Evolutionary conservation across 148 eudicot genomes (phyloP).

Genomic region (Heliamphora exappendiculata): DNA sequence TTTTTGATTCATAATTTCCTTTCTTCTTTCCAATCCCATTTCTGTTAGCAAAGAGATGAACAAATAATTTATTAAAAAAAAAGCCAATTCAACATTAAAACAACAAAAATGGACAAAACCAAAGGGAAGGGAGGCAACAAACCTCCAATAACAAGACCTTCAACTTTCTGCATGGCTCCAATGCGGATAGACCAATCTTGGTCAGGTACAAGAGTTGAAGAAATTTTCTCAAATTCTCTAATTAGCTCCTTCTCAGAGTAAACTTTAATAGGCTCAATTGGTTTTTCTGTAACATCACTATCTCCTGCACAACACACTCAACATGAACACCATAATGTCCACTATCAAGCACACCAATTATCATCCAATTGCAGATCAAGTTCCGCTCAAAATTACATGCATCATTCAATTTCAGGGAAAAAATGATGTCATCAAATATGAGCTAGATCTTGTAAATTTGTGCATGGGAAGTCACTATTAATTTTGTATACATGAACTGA

Average conservation of each 20-base stretch:
- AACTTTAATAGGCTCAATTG: conserved; percentile 78
- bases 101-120: not conserved
- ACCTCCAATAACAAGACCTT: conserved; percentile 96
- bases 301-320: conserved; percentile 49
- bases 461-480: no score
- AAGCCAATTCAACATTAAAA: not conserved
- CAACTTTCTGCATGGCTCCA: conserved; percentile 90
- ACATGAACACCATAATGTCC: not conserved
- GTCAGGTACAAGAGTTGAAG: conserved; percentile 75
- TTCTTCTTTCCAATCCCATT: not conserved
- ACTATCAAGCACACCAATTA: not conserved
- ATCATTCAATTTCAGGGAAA: not conserved
- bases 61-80: not conserved
- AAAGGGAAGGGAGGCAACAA: not conserved
- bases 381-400: not conserved
- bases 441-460: not conserved
- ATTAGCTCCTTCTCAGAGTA: conserved; percentile 90
- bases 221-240: conserved; percentile 86
- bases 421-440: not conserved
- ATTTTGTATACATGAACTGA: no score
- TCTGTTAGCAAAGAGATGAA: not conserved
- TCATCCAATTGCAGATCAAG: not conserved
- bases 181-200: conserved; percentile 97
- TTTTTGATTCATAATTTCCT: not conserved
- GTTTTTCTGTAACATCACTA: conserved; percentile 77